Evolutionary conservation across 2,329 filamentous ascomycete species (phyloP).

Genomic region (Alternaria sp.): DNA sequence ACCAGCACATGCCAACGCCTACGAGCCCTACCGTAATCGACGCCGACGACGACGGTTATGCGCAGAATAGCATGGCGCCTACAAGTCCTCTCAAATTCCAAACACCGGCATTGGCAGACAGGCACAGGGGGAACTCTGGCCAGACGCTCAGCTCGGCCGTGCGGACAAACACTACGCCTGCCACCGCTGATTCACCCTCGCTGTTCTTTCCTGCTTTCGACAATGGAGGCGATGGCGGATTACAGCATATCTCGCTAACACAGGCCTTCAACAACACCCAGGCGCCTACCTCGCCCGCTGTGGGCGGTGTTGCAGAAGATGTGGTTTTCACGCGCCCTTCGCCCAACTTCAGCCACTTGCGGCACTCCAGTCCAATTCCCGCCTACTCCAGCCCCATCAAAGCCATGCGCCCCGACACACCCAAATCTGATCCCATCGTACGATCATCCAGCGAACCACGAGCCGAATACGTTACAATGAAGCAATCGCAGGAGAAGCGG

Average conservation of each 20-base stretch:
- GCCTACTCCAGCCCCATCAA: slow-evolving; percentile 51
- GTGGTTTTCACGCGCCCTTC: slow-evolving; percentile 54
- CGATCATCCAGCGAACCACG: slow-evolving; percentile 51
- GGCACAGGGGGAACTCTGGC: slow-evolving; percentile 49
- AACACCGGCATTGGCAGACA: slow-evolving; percentile 51
- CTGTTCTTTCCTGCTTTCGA: slow-evolving; percentile 42
- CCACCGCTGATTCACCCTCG: slow-evolving; percentile 46
- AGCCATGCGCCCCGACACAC: slow-evolving; percentile 20
- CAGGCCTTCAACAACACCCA: slow-evolving; percentile 57
- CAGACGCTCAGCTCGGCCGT: slow-evolving; percentile 50
- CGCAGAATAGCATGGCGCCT: slow-evolving; percentile 22
- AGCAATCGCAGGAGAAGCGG: slow-evolving; percentile 53
- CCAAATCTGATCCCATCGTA: slow-evolving; percentile 29
- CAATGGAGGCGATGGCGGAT: slow-evolving; percentile 22
- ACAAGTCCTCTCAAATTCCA: slow-evolving; percentile 48
- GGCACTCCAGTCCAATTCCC: slow-evolving; percentile 47
- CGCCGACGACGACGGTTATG: slow-evolving; percentile 31
- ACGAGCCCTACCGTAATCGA: slow-evolving; percentile 41
- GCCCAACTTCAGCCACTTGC: slow-evolving; percentile 48
- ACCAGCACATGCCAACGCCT: slow-evolving; percentile 27
- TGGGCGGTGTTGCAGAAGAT: slow-evolving; percentile 50
- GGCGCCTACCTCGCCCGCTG: slow-evolving; percentile 52
- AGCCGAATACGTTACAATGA: slow-evolving; percentile 53
- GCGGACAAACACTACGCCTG: slow-evolving; percentile 51
- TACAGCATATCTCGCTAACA: slow-evolving; percentile 50